A percentile compares a stretch with the other conserved stretches of the same genome.
Evolutionary conservation across 2,329 filamentous ascomycete genomes (phyloP).

Genomic region (Paraphoma chrysanthemicola): DNA sequence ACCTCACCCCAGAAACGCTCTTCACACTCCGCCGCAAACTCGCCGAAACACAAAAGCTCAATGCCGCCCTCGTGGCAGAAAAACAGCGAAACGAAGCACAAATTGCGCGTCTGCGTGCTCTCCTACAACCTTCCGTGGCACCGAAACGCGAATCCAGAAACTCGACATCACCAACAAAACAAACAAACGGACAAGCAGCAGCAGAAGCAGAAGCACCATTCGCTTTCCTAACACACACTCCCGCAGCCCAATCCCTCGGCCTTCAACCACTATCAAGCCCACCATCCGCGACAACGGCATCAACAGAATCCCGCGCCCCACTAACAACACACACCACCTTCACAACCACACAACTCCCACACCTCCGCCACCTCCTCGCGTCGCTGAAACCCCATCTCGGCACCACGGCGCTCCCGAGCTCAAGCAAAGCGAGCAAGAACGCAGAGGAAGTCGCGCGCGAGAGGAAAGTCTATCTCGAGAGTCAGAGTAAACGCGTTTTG

Average conservation of each 20-base stretch:
- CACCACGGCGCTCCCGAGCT: conserved; percentile 41
- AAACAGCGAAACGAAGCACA: conserved; percentile 74
- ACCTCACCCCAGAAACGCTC: conserved; percentile 71
- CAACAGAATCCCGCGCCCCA: conserved; percentile 50
- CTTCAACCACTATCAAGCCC: conserved; percentile 46
- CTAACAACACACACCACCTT: conserved; percentile 78
- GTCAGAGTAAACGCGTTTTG: conserved; percentile 76
- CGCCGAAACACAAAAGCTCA: conserved; percentile 79
- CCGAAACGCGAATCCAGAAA: conserved; percentile 26
- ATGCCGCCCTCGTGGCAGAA: conserved; percentile 73
- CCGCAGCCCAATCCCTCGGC: conserved; percentile 55
- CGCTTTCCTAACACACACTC: conserved; percentile 63
- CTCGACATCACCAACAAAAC: conserved; percentile 24
- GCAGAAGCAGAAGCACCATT: conserved; percentile 44
- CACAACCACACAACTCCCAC: conserved; percentile 81
- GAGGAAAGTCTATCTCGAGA: conserved; percentile 82
- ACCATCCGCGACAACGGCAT: conserved; percentile 25
- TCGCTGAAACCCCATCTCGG: conserved; percentile 70
- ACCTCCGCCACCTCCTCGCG: conserved; percentile 74
- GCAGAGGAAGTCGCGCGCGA: conserved; percentile 66
- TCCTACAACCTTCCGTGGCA: conserved; percentile 50
- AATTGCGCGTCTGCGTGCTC: conserved; percentile 67
- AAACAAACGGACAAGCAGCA: neutral
- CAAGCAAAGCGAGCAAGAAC: conserved; percentile 10
- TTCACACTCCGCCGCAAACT: conserved; percentile 75